These are phyloP conservation scores for Coemansia sp. DNA, from an alignment of 192 early-diverging fungal genomes.

Conservation along the genomic window DNA sequence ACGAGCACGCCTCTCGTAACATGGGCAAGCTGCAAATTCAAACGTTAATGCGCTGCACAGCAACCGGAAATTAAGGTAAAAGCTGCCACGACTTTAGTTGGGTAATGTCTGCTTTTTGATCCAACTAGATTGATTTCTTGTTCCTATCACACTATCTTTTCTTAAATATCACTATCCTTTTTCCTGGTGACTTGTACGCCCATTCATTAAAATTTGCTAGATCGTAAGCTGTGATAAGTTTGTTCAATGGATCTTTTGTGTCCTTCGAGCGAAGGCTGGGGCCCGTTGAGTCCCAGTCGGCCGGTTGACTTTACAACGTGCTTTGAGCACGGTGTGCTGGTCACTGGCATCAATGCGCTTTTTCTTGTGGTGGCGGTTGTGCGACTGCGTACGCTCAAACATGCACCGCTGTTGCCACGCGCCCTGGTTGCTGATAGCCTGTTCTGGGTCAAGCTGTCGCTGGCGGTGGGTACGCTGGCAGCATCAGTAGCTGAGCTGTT, in stretches of 20 bases:
- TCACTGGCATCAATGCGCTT: slow-evolving; percentile 3
- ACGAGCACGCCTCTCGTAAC: too few relatives aligned
- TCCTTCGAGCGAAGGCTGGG: slow-evolving; percentile 43
- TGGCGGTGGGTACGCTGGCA: slow-evolving; percentile 4
- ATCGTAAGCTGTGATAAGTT: too few relatives aligned
- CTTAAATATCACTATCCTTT: too few relatives aligned
- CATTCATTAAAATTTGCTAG: too few relatives aligned
- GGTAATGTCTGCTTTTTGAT: too few relatives aligned
- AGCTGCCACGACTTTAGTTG: too few relatives aligned
- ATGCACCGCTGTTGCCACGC: background rate
- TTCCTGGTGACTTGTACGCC: too few relatives aligned
- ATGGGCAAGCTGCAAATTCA: too few relatives aligned
- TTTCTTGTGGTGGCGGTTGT: slow-evolving; percentile 19
- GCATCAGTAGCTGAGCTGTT: slow-evolving; percentile 29
- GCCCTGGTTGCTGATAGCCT: background rate
- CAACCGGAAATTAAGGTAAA: too few relatives aligned
- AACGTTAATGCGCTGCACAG: too few relatives aligned
- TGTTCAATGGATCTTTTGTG: slow-evolving; percentile 24
- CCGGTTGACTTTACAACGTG: slow-evolving; percentile 42
- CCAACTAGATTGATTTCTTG: too few relatives aligned
- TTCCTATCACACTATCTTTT: too few relatives aligned
- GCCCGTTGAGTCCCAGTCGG: slow-evolving; percentile 27
- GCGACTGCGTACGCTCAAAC: background rate
- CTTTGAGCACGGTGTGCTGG: slow-evolving; percentile 38
- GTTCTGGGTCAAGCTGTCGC: slow-evolving; percentile 17